These are phyloP conservation scores for Fistulifera pelliculosa DNA, from an alignment of 108 stramenopile species.

Conservation along the genomic window DNA sequence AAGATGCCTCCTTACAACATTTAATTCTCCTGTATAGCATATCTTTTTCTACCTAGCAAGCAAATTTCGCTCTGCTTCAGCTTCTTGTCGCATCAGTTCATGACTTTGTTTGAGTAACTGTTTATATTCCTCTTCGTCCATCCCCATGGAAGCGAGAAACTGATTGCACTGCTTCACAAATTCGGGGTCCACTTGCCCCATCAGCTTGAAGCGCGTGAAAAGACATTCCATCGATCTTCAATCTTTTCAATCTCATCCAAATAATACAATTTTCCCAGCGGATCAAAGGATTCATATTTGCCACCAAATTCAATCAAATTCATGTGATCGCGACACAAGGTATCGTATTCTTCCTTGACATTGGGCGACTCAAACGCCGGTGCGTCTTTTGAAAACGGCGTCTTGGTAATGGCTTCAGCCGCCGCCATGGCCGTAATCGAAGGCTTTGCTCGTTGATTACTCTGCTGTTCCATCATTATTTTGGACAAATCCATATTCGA, in stretches of 20 bases:
- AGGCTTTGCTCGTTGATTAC: conserved; percentile 9
- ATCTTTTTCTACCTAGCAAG: too few species aligned
- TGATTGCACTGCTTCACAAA: conserved; percentile 25
- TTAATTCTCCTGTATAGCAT: too few species aligned
- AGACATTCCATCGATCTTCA: conserved; percentile 42
- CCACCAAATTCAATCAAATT: conserved; percentile 30
- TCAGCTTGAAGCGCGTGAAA: conserved; percentile 28
- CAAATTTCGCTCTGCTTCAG: conserved; percentile 23
- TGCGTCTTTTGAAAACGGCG: conserved; percentile 16
- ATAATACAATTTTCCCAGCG: conserved; percentile 24
- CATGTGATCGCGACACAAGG: conserved; percentile 23
- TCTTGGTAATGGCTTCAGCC: conserved; percentile 21
- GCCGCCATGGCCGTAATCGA: conserved; percentile 24
- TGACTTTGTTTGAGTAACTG: conserved; percentile 23
- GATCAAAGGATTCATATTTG: conserved; percentile 24
- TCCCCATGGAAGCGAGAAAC: conserved; percentile 27
- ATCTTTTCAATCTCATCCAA: conserved; percentile 39
- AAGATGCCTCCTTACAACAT: too few species aligned
- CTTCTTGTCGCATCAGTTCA: conserved; percentile 30
- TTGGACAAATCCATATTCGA: conserved; percentile 21
- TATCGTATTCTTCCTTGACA: conserved; percentile 36
- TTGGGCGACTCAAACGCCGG: conserved; percentile 24
- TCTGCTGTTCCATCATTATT: conserved; percentile 24
- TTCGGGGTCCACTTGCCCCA: conserved; percentile 20
- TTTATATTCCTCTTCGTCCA: conserved; percentile 27